These are phyloP conservation scores for Clohesyomyces aquaticus DNA, from an alignment of 495 filamentous ascomycete species.

Conservation along the genomic window DNA sequence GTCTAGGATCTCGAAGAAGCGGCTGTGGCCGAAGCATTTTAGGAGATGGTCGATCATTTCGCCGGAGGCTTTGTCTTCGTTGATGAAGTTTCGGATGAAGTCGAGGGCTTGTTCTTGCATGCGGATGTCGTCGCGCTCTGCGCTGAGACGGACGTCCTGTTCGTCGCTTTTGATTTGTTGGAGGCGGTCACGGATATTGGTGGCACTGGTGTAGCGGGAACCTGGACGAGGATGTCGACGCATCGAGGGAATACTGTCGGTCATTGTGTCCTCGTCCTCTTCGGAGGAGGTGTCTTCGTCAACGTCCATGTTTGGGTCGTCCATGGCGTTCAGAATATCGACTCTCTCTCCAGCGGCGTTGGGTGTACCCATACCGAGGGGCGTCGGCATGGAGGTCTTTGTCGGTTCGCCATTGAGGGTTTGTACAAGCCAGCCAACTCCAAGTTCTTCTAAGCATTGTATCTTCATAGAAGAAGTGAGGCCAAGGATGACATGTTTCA, in stretches of 20 bases:
- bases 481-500: conserved; percentile 81
- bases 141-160: conserved; percentile 59
- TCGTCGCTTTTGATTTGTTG: conserved; percentile 60
- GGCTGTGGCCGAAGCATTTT: conserved; percentile 69
- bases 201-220: conserved; percentile 36
- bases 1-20: conserved; percentile 74
- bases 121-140: conserved; percentile 74
- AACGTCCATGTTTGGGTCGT: conserved; percentile 49
- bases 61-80: conserved; percentile 59
- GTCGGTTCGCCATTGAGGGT: conserved; percentile 36
- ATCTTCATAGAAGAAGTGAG: conserved; percentile 71
- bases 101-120: conserved; percentile 91
- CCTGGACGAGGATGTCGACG: conserved; percentile 49
- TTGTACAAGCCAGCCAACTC: conserved; percentile 73
- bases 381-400: conserved; percentile 15
- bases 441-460: conserved; percentile 73
- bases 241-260: conserved; percentile 54
- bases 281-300: conserved; percentile 42
- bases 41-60: conserved; percentile 89
- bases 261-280: conserved; percentile 57
- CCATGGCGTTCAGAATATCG: conserved; percentile 64
- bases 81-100: conserved; percentile 86
- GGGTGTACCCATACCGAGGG: conserved; percentile 61
- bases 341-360: conserved; percentile 70
- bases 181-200: conserved; percentile 48